Percentiles rank a stretch among this genome's conserved stretches.
Evolutionary conservation across 2,329 filamentous ascomycete genomes (phyloP).

Genomic region (Clarireedia homoeocarpa): DNA sequence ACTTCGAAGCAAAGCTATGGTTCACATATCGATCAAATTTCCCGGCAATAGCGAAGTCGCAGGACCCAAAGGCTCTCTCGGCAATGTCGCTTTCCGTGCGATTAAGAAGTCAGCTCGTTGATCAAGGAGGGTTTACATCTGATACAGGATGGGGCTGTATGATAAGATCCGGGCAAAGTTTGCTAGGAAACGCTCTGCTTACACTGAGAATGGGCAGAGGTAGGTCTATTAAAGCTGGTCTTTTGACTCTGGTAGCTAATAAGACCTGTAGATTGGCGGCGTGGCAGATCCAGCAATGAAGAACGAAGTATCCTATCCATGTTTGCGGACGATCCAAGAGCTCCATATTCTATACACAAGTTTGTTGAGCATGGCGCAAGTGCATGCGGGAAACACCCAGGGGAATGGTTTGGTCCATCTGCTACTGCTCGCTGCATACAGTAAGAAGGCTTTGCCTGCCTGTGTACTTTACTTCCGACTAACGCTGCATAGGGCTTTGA

Average conservation of each 20-base stretch:
- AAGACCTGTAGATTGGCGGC: conserved; percentile 61
- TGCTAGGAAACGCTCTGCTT: conserved; percentile 78
- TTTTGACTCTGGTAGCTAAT: conserved; percentile 3
- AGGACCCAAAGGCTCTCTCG: conserved; percentile 61
- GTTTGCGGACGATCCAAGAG: conserved; percentile 79
- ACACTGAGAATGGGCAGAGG: conserved; percentile 71
- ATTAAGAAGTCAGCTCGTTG: conserved; percentile 69
- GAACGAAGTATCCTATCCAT: conserved; percentile 68
- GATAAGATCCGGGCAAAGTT: conserved; percentile 91
- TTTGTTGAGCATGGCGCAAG: conserved; percentile 84
- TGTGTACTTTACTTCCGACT: conserved; percentile 1
- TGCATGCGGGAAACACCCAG: conserved; percentile 87
- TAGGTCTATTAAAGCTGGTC: conserved; percentile 31
- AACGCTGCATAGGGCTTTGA: conserved; percentile 55
- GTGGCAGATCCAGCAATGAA: conserved; percentile 46
- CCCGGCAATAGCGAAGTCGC: conserved; percentile 68
- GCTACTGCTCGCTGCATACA: conserved; percentile 91
- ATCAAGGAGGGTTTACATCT: conserved; percentile 77
- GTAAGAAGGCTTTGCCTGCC: conserved; percentile 42
- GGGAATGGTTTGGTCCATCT: conserved; percentile 98
- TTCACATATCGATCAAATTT: conserved; percentile 94
- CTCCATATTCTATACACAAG: conserved; percentile 89
- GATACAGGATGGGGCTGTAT: conserved; percentile 98
- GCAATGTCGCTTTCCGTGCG: conserved; percentile 78
- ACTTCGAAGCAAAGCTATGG: conserved; percentile 91